Base-by-base conservation (phyloP, 2,329 filamentous ascomycete species). In the Phaeoacremonium minimum region DNA sequence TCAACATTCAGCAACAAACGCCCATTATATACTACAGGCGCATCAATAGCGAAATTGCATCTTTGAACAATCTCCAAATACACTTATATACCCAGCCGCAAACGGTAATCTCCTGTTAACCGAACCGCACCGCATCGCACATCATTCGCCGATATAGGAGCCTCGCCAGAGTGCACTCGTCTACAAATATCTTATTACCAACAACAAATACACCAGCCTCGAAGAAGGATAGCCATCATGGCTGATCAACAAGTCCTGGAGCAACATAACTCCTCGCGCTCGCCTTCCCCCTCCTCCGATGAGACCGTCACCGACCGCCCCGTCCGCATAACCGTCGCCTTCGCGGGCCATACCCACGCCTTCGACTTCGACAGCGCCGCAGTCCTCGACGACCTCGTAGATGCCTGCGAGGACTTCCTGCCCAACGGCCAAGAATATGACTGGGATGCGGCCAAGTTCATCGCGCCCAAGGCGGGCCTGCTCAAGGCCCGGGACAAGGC, bases 401-500 rank as follows among this genome's bases (percentile, higher is more conserved):
- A 45, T 8, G 45, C 46, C 13, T 51, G 49, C 41, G 45, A 48
- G 15, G 43, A 42, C 16, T 31, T 37, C 17, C 42, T 42, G 19
- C 37, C 38, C 8, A 26, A 36, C 4, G 4, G 9, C 4, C 6
- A 32, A 15, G 26, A 33, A 8, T 45, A 43, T 14, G 44, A 50
- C 34, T 52, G 49, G 42, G 35, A 41, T 16, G 43, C 44, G 19
- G 45, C 47, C 39, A 55, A 50, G 35, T 48, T 53, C 33, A 47
- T 55, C 15, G 48, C 45, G 2, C 44, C 48, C n/a, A 38, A 36
- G 31, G 37, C 33, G 30, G 26, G 26, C 6, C 42, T 61, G 28
- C 46, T 60, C 32, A 48, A 51, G 18, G 44, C 46, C 31, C 37
- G 37, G 34, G 41, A 48, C 8, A 49, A 58, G 41, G 39, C 38